Evolutionary conservation across 768 basidiomycete species (phyloP).

Genomic region (Pleurotus platypus): DNA sequence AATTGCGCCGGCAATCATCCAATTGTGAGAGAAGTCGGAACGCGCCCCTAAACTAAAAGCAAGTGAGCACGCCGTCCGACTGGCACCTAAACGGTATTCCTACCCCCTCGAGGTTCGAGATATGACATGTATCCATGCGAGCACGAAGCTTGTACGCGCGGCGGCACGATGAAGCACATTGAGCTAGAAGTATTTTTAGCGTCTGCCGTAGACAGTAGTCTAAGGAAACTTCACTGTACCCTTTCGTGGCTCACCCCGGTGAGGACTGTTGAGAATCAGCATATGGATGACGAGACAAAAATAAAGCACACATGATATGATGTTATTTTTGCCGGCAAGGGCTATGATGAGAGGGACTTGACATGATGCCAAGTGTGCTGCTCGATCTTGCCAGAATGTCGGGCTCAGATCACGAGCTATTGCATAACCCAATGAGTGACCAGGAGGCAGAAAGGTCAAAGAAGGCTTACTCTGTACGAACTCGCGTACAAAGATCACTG

Average conservation of each 20-base stretch:
- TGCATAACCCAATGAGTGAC: constrained; percentile 14
- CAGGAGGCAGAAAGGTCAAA: constrained; percentile 10
- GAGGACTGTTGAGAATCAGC: constrained; percentile 27
- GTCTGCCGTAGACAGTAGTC: too few relatives aligned
- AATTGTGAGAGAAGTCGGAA: constrained; percentile 31
- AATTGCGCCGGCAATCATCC: constrained; percentile 29
- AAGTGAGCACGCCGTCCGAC: neutral
- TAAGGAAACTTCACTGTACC: constrained; percentile 15
- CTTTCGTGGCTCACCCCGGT: constrained; percentile 56
- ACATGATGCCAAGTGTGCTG: constrained; percentile 40
- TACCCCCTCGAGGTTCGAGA: constrained; percentile 25
- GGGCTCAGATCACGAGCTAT: constrained; percentile 28
- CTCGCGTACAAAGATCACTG: constrained; percentile 38
- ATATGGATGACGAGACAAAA: neutral
- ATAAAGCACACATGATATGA: constrained; percentile 41
- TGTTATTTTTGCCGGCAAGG: constrained; percentile 55
- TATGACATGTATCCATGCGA: constrained; percentile 42
- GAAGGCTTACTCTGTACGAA: constrained; percentile 40
- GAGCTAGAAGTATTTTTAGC: constrained; percentile 21
- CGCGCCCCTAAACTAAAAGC: constrained; percentile 27
- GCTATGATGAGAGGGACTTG: constrained; percentile 52
- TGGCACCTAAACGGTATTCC: neutral
- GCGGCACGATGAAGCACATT: constrained; percentile 44
- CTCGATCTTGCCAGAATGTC: constrained; percentile 30
- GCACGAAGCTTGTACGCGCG: constrained; percentile 34